Evolutionary conservation across 352 stramenopile genomes (phyloP).

Genomic region (Phytophthora fragariaefolia): DNA sequence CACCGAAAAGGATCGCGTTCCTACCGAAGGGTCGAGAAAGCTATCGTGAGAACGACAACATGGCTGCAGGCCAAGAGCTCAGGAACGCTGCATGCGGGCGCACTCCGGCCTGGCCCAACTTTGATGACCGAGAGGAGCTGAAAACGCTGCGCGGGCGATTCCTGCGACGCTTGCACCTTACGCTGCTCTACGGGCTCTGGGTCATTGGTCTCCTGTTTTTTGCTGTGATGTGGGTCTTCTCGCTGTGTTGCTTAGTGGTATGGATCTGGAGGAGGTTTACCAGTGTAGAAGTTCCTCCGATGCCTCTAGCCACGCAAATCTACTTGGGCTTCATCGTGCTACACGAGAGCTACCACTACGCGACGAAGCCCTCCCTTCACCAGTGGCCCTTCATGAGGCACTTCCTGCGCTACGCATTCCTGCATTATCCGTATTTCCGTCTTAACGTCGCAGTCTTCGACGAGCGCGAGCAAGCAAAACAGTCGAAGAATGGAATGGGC

Average conservation of each 20-base stretch:
- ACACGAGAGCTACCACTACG: slow-evolving; percentile 52
- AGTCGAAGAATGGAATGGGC: slow-evolving; percentile 2
- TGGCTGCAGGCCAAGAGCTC: slow-evolving; percentile 18
- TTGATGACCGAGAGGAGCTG: slow-evolving; percentile 32
- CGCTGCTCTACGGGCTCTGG: slow-evolving; percentile 39
- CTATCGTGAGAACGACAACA: not conserved
- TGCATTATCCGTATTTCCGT: slow-evolving; percentile 59
- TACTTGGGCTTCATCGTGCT: slow-evolving; percentile 45
- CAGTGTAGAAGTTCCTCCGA: not conserved
- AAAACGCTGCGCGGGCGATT: slow-evolving; percentile 37
- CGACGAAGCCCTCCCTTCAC: slow-evolving; percentile 29
- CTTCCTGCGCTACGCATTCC: slow-evolving; percentile 46
- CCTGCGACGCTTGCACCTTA: slow-evolving; percentile 34
- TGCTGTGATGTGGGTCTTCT: slow-evolving; percentile 21
- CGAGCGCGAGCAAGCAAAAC: slow-evolving; percentile 18
- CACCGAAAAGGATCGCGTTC: not conserved
- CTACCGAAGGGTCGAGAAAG: not conserved
- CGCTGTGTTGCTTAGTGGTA: slow-evolving; percentile 17
- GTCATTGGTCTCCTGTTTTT: slow-evolving; percentile 39
- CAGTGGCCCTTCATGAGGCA: slow-evolving; percentile 53
- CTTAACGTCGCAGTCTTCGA: slow-evolving; percentile 53
- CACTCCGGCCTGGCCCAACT: slow-evolving; percentile 23
- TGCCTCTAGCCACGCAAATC: slow-evolving; percentile 14
- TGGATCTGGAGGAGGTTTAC: slow-evolving; percentile 13
- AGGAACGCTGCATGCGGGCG: slow-evolving; percentile 25